Conservation (phyloP, 2,329 filamentous ascomycete species). For the Sporothrix curviconia region DNA sequence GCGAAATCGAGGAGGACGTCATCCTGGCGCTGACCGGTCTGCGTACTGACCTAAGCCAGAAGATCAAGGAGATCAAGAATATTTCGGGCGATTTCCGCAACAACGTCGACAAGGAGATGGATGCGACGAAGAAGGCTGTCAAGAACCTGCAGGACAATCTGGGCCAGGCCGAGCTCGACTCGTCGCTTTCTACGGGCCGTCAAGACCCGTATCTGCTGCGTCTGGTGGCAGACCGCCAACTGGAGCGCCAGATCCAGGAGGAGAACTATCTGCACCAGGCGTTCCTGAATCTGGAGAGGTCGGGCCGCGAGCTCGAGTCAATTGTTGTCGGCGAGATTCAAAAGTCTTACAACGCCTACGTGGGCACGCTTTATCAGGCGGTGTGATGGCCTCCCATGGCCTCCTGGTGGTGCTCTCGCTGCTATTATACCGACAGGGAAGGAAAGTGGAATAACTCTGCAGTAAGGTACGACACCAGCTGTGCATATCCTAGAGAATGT, state of each 20-base stretch:
- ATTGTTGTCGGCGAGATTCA: slow-evolving; percentile 97
- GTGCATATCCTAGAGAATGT: too few relatives aligned
- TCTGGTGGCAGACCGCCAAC: slow-evolving; percentile 77
- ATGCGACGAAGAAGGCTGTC: slow-evolving; percentile 71
- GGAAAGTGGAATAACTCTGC: too few relatives aligned
- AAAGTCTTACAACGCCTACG: slow-evolving; percentile 92
- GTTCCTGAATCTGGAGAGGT: slow-evolving; percentile 88
- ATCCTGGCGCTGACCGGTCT: slow-evolving; percentile 80
- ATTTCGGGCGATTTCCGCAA: slow-evolving; percentile 95
- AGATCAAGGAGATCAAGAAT: slow-evolving; percentile 97
- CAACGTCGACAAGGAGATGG: slow-evolving; percentile 90
- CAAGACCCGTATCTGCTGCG: slow-evolving; percentile 87
- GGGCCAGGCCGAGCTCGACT: slow-evolving; percentile 71
- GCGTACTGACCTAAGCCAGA: slow-evolving; percentile 81
- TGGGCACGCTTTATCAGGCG: too few relatives aligned
- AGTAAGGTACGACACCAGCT: too few relatives aligned
- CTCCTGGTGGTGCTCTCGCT: too few relatives aligned
- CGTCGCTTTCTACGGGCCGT: slow-evolving; percentile 69
- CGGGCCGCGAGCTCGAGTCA: slow-evolving; percentile 87
- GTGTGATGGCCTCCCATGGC: too few relatives aligned
- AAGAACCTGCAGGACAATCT: slow-evolving; percentile 75
- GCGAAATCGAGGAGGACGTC: slow-evolving; percentile 85
- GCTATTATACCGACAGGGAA: too few relatives aligned
- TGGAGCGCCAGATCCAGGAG: slow-evolving; percentile 90
- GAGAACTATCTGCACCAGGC: slow-evolving; percentile 97